Evolutionary conservation across 2,329 filamentous ascomycete genomes (phyloP), one percentile per base, ranked within the genome.

Genomic region (Pleurostoma richardsiae): DNA sequence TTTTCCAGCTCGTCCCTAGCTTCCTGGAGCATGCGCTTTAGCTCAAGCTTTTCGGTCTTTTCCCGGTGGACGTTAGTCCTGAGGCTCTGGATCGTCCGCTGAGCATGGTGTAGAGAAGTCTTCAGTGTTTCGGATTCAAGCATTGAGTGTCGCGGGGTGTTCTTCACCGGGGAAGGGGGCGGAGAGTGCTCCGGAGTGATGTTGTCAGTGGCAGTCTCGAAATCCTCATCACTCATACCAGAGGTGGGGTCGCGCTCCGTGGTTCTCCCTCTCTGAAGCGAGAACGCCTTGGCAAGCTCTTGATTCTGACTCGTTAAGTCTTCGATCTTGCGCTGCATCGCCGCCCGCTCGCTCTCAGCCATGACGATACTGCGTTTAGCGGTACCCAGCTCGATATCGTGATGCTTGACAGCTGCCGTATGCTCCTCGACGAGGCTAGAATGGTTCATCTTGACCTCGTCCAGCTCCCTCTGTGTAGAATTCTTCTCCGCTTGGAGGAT

Each of bases 31-130:
- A 99, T 89, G 49, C 92, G 87, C 68, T 90, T 91, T 45, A 97
- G 80, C 67, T 99, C 94, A 29, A 97, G 80, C 74, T 96, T 99
- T 67, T 99, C 94, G 0, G 92, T 96, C 82, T 97, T 99, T 67
- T 99, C 94, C 31, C 94, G 87, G 65, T 99, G 92, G 41, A 97
- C 88, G 59, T 91, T 95, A 64, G 87, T 90, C 67, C 95, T 90
- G 56, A 97, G 80, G 59, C 90, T 95, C 64, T 97, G 92, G 49
- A 99, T 96, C 70, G 95, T 96, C 48, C 92, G 83, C 65, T 97
- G 94, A 38, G 94, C 92, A 64, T 99, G 94, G 55, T 90, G 86
- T 29, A 97, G 77, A 29, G 92, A 96, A 45, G 91, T 95, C 71
- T 94, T 95, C 55, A 99, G 73, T 0, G 94, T 99, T 70, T 99